Conservation (phyloP, 805 yeast genomes). For the Teunomyces panamensis region DNA sequence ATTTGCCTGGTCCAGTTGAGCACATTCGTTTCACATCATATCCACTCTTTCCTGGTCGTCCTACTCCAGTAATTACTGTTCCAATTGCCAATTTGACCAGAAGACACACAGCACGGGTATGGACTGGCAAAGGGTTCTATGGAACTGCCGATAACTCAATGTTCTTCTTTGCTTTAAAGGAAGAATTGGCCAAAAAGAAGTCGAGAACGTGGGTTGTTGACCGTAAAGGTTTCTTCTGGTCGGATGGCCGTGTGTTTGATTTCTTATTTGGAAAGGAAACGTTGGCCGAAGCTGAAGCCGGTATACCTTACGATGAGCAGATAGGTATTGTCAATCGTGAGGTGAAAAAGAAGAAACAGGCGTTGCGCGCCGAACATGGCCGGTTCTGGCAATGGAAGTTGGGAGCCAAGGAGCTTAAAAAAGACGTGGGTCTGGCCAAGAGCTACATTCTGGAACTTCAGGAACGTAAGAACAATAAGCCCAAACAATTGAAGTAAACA, state of each 20-base stretch:
- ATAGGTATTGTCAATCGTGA: slow-evolving; percentile 47
- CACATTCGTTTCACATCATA: slow-evolving; percentile 68
- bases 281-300: slow-evolving; percentile 72
- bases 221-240: slow-evolving; percentile 88
- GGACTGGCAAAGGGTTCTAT: slow-evolving; percentile 86
- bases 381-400: slow-evolving; percentile 57
- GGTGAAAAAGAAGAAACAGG: slow-evolving; percentile 46
- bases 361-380: slow-evolving; percentile 55
- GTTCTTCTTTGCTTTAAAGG: slow-evolving; percentile 71
- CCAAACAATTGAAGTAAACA: slow-evolving; percentile 3
- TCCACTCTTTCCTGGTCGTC: slow-evolving; percentile 69
- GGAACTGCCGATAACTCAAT: slow-evolving; percentile 75
- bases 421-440: slow-evolving; percentile 23
- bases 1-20: slow-evolving; percentile 59
- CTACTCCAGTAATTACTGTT: slow-evolving; percentile 71
- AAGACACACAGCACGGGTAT: slow-evolving; percentile 62
- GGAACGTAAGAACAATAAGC: slow-evolving; percentile 2
- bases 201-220: slow-evolving; percentile 74
- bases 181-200: slow-evolving; percentile 37
- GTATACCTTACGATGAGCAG: slow-evolving; percentile 60
- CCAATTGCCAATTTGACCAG: slow-evolving; percentile 57
- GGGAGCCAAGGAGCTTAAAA: slow-evolving; percentile 29
- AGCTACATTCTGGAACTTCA: slow-evolving; percentile 17
- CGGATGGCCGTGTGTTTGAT: slow-evolving; percentile 85
- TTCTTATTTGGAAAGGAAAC: slow-evolving; percentile 77